Evolutionary conservation across 2,329 filamentous ascomycete species (phyloP).

Genomic region (Fusarium verticillioides): DNA sequence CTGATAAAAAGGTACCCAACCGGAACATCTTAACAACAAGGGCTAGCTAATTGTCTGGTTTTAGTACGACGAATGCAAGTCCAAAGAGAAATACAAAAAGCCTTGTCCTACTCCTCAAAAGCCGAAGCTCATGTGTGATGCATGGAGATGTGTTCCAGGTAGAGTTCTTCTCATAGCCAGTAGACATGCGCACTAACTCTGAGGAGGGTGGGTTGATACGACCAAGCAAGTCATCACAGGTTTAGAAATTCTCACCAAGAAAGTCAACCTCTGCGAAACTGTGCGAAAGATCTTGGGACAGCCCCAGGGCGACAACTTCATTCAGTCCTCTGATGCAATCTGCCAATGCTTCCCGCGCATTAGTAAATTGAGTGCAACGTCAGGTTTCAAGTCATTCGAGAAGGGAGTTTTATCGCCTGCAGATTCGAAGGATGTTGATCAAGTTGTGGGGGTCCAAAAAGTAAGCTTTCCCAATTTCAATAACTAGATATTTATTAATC

Average conservation of each 20-base stretch:
- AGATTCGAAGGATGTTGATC: background rate
- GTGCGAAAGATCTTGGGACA: background rate
- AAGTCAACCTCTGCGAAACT: background rate
- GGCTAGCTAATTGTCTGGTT: background rate
- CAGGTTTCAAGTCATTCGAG: background rate
- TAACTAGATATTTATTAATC: background rate
- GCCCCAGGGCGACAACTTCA: background rate
- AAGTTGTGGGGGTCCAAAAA: background rate
- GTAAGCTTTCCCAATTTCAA: background rate
- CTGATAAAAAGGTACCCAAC: background rate
- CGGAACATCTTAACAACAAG: rapidly evolving
- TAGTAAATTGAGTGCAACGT: background rate
- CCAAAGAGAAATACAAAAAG: background rate
- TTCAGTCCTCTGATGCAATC: background rate
- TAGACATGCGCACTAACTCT: rapidly evolving
- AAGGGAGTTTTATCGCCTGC: background rate
- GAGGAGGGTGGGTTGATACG: background rate
- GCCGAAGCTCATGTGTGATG: background rate
- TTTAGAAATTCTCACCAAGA: background rate
- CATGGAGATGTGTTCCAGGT: background rate
- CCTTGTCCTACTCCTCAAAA: background rate
- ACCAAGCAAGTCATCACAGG: background rate
- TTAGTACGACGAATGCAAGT: background rate
- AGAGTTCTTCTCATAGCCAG: rapidly evolving
- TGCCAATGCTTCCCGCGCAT: background rate